phyloP scores from a whole-genome alignment of 345 rosid species.

The Acer saccharum region DNA sequence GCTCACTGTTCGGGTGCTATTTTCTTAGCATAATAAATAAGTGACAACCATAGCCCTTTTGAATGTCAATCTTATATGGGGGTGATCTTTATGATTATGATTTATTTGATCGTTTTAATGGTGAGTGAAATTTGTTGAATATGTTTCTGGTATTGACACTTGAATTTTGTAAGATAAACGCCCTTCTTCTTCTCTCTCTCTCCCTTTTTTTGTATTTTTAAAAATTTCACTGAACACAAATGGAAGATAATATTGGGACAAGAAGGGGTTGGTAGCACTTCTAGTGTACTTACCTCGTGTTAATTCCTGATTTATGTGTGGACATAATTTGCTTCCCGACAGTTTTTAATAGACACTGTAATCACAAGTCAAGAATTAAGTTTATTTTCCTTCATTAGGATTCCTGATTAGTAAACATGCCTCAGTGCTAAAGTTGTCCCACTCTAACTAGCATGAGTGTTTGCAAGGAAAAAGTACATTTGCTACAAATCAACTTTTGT shows the following conservation, averaged over 20 bases:
- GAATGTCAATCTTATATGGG: background rate
- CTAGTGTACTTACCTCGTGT: background rate
- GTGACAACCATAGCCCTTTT: background rate
- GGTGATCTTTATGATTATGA: background rate
- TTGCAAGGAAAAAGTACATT: background rate
- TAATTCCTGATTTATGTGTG: background rate
- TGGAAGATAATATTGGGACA: background rate
- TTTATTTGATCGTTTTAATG: background rate
- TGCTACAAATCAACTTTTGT: too few species aligned
- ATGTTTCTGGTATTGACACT: background rate
- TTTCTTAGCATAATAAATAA: conserved; percentile 1
- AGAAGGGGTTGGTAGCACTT: background rate
- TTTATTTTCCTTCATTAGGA: too few species aligned
- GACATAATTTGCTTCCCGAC: too few species aligned
- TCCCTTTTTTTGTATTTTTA: too few species aligned
- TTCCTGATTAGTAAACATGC: too few species aligned
- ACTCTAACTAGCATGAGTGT: background rate
- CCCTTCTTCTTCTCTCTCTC: background rate
- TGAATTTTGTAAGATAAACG: background rate
- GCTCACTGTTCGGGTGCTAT: conserved; percentile 13
- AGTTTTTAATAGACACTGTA: too few species aligned
- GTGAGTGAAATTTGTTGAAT: background rate
- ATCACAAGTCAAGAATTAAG: too few species aligned
- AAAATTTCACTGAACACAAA: background rate
- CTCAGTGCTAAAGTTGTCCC: background rate